Evolutionary conservation across 352 stramenopile genomes (phyloP).

Genomic region (Globisporangium polare): DNA sequence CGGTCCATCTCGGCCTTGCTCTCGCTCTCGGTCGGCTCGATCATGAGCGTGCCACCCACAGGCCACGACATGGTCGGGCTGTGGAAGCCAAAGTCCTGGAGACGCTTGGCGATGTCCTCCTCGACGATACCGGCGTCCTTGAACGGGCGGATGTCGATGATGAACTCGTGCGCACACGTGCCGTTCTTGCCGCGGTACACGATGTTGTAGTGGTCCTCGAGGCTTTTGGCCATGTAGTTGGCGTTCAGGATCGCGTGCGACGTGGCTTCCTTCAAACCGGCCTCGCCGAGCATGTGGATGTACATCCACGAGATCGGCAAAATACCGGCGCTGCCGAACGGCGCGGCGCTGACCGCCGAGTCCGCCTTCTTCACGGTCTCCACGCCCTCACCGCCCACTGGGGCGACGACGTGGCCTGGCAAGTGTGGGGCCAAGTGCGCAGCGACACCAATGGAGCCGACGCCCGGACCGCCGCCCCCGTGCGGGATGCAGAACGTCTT

Average conservation of each 20-base stretch:
- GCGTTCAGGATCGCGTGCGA: slow-evolving; percentile 98
- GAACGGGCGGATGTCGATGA: slow-evolving; percentile 97
- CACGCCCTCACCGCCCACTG: slow-evolving; percentile 74
- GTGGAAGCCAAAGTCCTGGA: slow-evolving; percentile 99
- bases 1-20: slow-evolving; percentile 97
- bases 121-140: slow-evolving; percentile 96
- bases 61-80: slow-evolving; percentile 99
- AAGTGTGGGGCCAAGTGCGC: slow-evolving; percentile 95
- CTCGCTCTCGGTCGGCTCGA: slow-evolving; percentile 99
- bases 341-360: slow-evolving; percentile 91
- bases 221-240: slow-evolving; percentile 98
- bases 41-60: slow-evolving; percentile 98
- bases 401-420: slow-evolving; percentile 91
- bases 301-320: slow-evolving; percentile 99
- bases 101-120: slow-evolving; percentile 97
- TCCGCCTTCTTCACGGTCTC: slow-evolving; percentile 70
- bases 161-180: slow-evolving; percentile 99
- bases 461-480: slow-evolving; percentile 95
- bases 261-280: slow-evolving; percentile 93
- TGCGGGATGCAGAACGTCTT: slow-evolving; percentile 99
- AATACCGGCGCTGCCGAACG: slow-evolving; percentile 97
- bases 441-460: slow-evolving; percentile 91
- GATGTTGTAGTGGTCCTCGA: slow-evolving; percentile 94
- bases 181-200: slow-evolving; percentile 96
- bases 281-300: slow-evolving; percentile 98